These are phyloP conservation scores for Saccharomyces pastorianus DNA, from an alignment of 1,139 yeast species.

Conservation along the genomic window DNA sequence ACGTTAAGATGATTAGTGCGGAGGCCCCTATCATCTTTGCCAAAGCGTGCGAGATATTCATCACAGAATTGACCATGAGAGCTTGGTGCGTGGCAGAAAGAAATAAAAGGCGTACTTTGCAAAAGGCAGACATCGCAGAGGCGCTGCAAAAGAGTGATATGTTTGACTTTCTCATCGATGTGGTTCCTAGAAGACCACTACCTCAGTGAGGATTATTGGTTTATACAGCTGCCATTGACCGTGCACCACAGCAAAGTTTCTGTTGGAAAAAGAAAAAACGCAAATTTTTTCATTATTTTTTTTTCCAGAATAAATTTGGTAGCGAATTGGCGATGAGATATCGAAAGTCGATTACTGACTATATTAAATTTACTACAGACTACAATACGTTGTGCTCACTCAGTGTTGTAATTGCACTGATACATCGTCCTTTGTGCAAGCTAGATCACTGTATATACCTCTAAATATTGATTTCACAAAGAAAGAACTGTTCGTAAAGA, in stretches of 20 bases:
- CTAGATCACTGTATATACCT: background rate
- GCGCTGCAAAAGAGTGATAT: slow-evolving; percentile 91
- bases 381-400: background rate
- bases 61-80: slow-evolving; percentile 92
- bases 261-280: slow-evolving; percentile 1
- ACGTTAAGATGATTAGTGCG: slow-evolving; percentile 93
- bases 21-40: slow-evolving; percentile 97
- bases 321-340: background rate
- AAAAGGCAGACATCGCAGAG: slow-evolving; percentile 89
- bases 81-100: slow-evolving; percentile 99
- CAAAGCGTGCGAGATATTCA: slow-evolving; percentile 93
- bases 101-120: slow-evolving; percentile 86
- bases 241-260: background rate
- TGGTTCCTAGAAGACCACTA: slow-evolving; percentile 58
- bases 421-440: background rate
- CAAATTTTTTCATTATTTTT: slow-evolving; percentile 2
- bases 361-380: background rate
- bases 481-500: background rate
- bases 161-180: slow-evolving; percentile 94
- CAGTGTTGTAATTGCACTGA: background rate
- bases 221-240: background rate
- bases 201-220: background rate
- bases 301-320: background rate
- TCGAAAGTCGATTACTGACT: background rate
- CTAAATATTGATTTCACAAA: background rate